These are phyloP conservation scores for Fusarium torulosum DNA, from an alignment of 2,329 filamentous ascomycete genomes.

Conservation along the genomic window DNA sequence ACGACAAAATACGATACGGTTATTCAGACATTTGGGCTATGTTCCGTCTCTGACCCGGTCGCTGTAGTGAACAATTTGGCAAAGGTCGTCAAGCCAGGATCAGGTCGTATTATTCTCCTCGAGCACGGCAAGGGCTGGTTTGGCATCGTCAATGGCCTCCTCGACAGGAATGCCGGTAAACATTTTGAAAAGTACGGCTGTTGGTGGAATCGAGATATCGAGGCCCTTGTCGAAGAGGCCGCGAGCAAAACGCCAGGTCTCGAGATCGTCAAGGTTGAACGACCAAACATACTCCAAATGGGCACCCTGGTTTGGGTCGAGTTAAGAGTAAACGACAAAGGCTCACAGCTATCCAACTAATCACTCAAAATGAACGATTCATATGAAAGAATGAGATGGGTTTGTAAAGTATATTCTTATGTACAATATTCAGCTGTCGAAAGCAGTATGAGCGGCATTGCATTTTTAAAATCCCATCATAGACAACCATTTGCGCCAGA, in stretches of 20 bases:
- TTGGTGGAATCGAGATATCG: slow-evolving; percentile 77
- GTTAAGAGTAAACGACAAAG: slow-evolving; percentile 57
- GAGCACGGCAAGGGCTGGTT: slow-evolving; percentile 72
- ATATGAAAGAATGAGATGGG: slow-evolving; percentile 36
- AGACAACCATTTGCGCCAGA: slow-evolving; percentile 38
- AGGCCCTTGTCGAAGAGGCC: slow-evolving; percentile 65
- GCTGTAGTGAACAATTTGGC: slow-evolving; percentile 67
- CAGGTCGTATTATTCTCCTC: slow-evolving; percentile 70
- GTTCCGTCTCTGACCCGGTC: slow-evolving; percentile 70
- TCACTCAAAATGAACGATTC: slow-evolving; percentile 9
- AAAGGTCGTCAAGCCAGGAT: slow-evolving; percentile 62
- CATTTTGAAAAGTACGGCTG: slow-evolving; percentile 73
- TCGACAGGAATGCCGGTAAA: slow-evolving; percentile 66
- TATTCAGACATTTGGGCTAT: slow-evolving; percentile 74
- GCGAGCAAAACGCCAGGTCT: slow-evolving; percentile 63
- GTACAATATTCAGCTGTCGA: slow-evolving; percentile 44
- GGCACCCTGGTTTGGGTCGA: slow-evolving; percentile 72
- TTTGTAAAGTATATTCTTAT: slow-evolving; percentile 42
- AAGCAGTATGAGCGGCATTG: slow-evolving; percentile 47
- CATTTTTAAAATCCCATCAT: slow-evolving; percentile 38
- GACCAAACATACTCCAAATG: slow-evolving; percentile 65
- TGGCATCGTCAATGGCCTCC: slow-evolving; percentile 65
- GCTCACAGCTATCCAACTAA: slow-evolving; percentile 19
- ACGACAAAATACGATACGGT: slow-evolving; percentile 70
- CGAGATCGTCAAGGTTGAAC: slow-evolving; percentile 66